Percentiles rank a stretch among this genome's conserved stretches.
Evolutionary conservation across 768 basidiomycete species (phyloP).

Genomic region (Phaeotremella skinneri): DNA sequence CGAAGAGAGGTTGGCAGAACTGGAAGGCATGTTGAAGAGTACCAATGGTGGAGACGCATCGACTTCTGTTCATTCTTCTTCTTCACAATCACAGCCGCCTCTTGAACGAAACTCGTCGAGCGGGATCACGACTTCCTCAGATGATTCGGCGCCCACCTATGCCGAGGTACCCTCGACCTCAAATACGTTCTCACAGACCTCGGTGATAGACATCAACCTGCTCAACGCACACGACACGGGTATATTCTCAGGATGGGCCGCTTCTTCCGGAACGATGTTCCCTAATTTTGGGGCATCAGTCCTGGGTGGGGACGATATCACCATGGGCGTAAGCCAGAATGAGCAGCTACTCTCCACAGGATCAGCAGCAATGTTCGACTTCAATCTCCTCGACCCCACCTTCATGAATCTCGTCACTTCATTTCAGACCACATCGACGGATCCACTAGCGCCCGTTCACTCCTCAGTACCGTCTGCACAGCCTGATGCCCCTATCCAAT

Average conservation of each 20-base stretch:
- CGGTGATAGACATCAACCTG: constrained; percentile 21
- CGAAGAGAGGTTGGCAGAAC: constrained; percentile 43
- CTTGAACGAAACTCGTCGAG: constrained; percentile 19
- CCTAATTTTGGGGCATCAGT: constrained; percentile 13
- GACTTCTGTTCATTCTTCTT: not conserved
- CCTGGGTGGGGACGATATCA: constrained; percentile 1
- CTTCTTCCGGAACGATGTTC: constrained; percentile 3
- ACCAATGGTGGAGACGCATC: no score
- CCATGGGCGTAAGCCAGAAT: not conserved
- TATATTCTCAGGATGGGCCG: constrained; percentile 1
- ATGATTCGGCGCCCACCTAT: no score
- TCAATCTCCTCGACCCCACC: constrained; percentile 37
- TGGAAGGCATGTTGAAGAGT: constrained; percentile 30
- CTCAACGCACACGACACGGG: constrained; percentile 3
- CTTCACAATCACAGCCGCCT: constrained; percentile 1
- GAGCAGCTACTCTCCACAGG: not conserved
- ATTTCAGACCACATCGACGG: constrained; percentile 21
- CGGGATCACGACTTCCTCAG: not conserved
- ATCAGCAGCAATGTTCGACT: constrained; percentile 28
- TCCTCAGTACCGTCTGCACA: constrained; percentile 1
- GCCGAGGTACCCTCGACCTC: not conserved
- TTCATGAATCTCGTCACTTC: constrained; percentile 35
- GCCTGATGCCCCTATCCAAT: not conserved
- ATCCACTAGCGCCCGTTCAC: not conserved
- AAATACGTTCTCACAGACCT: not conserved